These are phyloP conservation scores for Penicillium sp. DNA, from an alignment of 2,329 filamentous ascomycete genomes.

Conservation along the genomic window DNA sequence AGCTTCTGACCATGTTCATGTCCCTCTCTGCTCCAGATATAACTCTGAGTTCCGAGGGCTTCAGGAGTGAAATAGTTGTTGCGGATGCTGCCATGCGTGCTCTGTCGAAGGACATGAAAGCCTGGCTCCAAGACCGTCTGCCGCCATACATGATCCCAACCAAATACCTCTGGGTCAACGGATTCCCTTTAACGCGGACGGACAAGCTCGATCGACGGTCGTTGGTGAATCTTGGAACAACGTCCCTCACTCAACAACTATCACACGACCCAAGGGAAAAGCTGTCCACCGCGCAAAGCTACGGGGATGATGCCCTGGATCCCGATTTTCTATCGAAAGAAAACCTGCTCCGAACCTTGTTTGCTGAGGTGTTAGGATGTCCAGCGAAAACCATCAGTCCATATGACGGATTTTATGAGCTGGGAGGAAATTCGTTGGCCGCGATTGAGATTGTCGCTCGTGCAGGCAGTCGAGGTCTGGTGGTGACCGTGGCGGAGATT, in stretches of 20 bases:
- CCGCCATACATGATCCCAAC: conserved; percentile 12
- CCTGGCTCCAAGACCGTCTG: conserved; percentile 2
- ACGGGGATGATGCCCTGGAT: neutral
- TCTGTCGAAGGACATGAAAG: neutral
- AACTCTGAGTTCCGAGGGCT: neutral
- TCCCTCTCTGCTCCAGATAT: neutral
- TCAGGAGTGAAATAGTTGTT: neutral
- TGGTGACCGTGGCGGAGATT: conserved; percentile 19
- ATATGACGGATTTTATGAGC: conserved; percentile 32
- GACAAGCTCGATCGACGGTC: conserved; percentile 9
- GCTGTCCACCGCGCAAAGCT: neutral
- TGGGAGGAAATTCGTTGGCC: conserved; percentile 35
- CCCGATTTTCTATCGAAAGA: neutral
- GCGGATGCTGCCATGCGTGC: neutral
- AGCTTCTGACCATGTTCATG: neutral
- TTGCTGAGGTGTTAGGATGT: neutral
- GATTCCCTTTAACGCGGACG: conserved; percentile 6
- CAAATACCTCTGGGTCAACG: neutral
- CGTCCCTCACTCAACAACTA: neutral
- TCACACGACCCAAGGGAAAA: neutral
- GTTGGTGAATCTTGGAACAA: conserved; percentile 1
- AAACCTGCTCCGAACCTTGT: neutral
- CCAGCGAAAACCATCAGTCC: neutral
- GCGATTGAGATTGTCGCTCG: conserved; percentile 32
- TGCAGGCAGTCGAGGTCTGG: conserved; percentile 20